A percentile compares a stretch with the other conserved stretches of the same genome.
phyloP scores from a whole-genome alignment of 169 alveolate genomes.

The Cryptosporidium canis region DNA sequence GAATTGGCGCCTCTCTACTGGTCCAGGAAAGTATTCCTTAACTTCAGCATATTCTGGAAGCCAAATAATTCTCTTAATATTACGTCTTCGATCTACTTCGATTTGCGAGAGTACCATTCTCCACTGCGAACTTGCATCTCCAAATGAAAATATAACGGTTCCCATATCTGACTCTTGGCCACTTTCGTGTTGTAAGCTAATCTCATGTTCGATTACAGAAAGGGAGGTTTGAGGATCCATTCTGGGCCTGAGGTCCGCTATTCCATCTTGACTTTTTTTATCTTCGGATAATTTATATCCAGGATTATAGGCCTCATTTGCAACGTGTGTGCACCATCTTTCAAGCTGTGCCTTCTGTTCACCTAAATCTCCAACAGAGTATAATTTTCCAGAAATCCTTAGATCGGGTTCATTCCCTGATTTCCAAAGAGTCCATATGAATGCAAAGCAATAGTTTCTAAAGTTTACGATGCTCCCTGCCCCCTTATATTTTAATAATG shows the following conservation, averaged over 20 bases:
- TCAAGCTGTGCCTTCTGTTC: constrained; percentile 46
- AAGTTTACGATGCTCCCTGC: constrained; percentile 31
- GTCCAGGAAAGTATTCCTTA: constrained; percentile 44
- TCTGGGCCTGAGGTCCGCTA: constrained; percentile 39
- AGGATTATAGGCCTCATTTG: constrained; percentile 49
- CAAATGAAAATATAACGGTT: constrained; percentile 8
- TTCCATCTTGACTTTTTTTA: constrained; percentile 3
- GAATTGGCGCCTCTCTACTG: constrained; percentile 51
- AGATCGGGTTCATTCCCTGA: constrained; percentile 36
- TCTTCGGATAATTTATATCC: constrained; percentile 28
- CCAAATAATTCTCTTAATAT: constrained; percentile 38
- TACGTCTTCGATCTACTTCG: constrained; percentile 43
- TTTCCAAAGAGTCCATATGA: constrained; percentile 57
- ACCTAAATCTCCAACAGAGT: not conserved
- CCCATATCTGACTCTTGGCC: not conserved
- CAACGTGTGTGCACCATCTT: constrained; percentile 64
- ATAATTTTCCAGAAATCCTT: constrained; percentile 45
- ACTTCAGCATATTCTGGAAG: constrained; percentile 58
- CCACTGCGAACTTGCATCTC: constrained; percentile 67
- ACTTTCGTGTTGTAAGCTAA: not conserved
- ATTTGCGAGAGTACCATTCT: constrained; percentile 27
- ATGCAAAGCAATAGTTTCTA: constrained; percentile 63
- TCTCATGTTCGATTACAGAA: constrained; percentile 20
- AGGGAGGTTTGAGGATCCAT: constrained; percentile 62
- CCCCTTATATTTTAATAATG: constrained; percentile 22